Evolutionary conservation across 345 rosid species (phyloP), one percentile per base, ranked within the genome.

Genomic region (Brassica carinata): DNA sequence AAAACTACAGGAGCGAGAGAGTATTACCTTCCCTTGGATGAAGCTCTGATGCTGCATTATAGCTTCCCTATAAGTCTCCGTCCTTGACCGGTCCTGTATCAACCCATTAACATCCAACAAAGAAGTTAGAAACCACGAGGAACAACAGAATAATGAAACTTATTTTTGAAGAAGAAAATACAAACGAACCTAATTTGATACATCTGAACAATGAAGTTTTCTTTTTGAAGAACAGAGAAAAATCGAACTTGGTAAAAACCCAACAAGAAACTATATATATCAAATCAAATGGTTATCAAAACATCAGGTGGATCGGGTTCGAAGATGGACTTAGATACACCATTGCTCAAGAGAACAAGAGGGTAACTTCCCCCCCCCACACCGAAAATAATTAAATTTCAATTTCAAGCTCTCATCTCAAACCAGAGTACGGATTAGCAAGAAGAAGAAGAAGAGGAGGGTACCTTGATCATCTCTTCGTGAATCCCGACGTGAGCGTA

Each of bases 401-500:
- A 64, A 71, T 40, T 65, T n/a, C 15, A 36, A 69, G 69, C 27
- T 69, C 67, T 11, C 4, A 8, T 62, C 67, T 11, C 4, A 8
- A 0, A 53, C 0, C 7, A 36, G 43, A 59, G 8, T 1, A 34
- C 13, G 1, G 43, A 57, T 38, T 48, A 65, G 38, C 17, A 48
- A 30, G 62, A 76, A 1, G 61, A 61, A 70, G 40, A 69, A 61
- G 26, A 23, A 23, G 26, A 23, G 26, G 26, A 19, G 75, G 2
- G 48, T 14, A 86, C 97, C 95, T 94, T 94, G 86, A 94, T 90
- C 98, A 92, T 94, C 85, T 94, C 98, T 84, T 92, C 97, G 82
- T 94, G 99, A 67, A 95, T 91, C 77, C 98, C 98, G 11, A 91
- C 88, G 78, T 94, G 98, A 71, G 98, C 97, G 61, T 94, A 92